Base-by-base conservation (phyloP, 139 green algal species). In the Ulvella scutata region DNA sequence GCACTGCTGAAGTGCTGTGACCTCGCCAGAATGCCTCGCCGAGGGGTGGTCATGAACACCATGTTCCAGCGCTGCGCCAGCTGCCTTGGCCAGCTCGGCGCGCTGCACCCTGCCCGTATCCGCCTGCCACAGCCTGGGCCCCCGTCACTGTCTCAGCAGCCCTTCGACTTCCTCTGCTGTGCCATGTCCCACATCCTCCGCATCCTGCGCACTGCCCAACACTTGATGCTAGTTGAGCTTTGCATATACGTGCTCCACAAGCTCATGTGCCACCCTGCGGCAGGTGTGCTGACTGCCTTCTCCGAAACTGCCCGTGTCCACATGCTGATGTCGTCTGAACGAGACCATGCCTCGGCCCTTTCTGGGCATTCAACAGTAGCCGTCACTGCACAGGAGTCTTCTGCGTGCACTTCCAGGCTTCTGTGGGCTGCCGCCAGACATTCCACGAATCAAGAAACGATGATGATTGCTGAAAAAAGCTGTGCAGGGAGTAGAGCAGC, bases 41-140 rank as follows among this genome's bases (percentile, higher is more conserved):
- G n/a, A 26, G n/a, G 51, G n/a, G 51, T 67, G n/a, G 51, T 67
- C 51, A 26, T 67, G n/a, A 23, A 26, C 51, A 36, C 51, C n/a
- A 67, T 67, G 51, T 67, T 36, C 51, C 1, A 36, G 51, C 51
- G 51, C 51, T 26, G 31, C 51, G 51, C 51, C n/a, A n/a, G 51
- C 51, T 67, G 51, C 51, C 51, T 67, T 26, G 51, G 51, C 51
- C 51, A 67, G 51, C 51, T 67, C 51, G 51, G 51, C 51, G 51
- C 51, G 13, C n/a, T 67, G 51, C 51, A 67, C 51, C 51, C 51
- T 6, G 31, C 51, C 9, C 51, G 51, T 26, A 67, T 67, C 51
- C 51, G 51, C 51, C 51, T 67, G 51, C 51, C 31, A 26, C 51
- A 67, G 51, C 51, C 51, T n/a, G 51, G 51, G 51, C 51, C 51